phyloP scores from a whole-genome alignment of 2,329 filamentous ascomycete genomes.

The Rosellinia necatrix region DNA sequence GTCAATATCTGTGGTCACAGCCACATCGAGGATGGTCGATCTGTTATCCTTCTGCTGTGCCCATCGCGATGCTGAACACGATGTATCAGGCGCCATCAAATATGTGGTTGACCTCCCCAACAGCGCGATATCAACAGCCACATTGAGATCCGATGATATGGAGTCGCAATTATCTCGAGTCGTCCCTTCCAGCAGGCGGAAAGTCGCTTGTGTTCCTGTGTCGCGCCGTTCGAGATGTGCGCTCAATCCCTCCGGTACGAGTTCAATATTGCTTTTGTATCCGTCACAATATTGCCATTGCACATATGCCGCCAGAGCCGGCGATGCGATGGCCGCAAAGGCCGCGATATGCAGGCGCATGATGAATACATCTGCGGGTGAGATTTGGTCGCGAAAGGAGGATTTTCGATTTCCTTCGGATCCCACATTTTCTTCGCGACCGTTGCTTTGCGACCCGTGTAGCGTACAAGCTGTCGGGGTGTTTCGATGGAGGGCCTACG shows the following conservation, averaged over 20 bases:
- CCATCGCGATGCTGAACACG: neutral
- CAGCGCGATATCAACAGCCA: neutral
- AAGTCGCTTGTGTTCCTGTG: neutral
- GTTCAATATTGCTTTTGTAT: neutral
- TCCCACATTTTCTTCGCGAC: neutral
- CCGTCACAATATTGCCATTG: conserved; percentile 5
- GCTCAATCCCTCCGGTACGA: neutral
- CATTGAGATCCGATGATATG: neutral
- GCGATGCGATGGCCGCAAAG: neutral
- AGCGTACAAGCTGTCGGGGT: neutral
- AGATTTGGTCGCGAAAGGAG: neutral
- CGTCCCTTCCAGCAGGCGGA: neutral
- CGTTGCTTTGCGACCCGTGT: neutral
- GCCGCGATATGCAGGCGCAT: neutral
- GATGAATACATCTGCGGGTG: neutral
- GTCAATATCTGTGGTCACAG: neutral
- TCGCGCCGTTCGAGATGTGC: neutral
- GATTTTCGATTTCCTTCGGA: neutral
- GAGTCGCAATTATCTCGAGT: neutral
- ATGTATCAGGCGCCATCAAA: neutral
- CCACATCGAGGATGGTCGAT: neutral
- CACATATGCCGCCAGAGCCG: neutral
- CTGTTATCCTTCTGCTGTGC: neutral
- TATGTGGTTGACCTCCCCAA: neutral
- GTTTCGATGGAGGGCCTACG: neutral